phyloP scores from a whole-genome alignment of 768 basidiomycete genomes.

The Suillus variegatus region DNA sequence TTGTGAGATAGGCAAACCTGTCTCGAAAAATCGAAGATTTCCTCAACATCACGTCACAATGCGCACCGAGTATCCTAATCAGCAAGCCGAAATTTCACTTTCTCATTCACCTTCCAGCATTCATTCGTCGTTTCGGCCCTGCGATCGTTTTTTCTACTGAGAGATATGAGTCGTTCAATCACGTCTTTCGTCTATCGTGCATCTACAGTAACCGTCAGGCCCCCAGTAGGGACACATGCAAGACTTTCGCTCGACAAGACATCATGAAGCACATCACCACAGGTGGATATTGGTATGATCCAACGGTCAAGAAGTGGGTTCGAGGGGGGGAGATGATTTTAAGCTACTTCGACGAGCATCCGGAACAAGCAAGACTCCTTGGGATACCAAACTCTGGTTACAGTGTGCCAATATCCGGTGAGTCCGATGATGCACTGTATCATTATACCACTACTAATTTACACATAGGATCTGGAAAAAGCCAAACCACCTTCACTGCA shows the following conservation, averaged over 20 bases:
- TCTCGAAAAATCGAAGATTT: too few species aligned
- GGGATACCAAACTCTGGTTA: background rate
- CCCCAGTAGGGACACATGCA: constrained; percentile 4
- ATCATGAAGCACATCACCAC: constrained; percentile 14
- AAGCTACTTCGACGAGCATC: background rate
- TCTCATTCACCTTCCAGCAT: too few species aligned
- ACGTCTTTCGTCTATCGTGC: constrained; percentile 23
- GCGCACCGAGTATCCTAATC: too few species aligned
- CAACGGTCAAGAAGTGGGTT: background rate
- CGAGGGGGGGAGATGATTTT: background rate
- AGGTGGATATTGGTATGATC: constrained; percentile 15
- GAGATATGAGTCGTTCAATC: constrained; percentile 29
- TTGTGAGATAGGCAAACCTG: too few species aligned
- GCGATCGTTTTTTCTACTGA: too few species aligned
- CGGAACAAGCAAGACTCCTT: background rate
- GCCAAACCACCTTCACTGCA: too few species aligned
- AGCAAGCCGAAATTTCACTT: too few species aligned
- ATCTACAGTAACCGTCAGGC: constrained; percentile 34
- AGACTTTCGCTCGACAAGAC: constrained; percentile 9
- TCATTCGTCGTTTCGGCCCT: too few species aligned
- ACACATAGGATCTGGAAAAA: too few species aligned
- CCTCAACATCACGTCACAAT: too few species aligned
- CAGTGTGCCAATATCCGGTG: background rate
- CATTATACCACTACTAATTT: too few species aligned
- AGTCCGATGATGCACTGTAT: too few species aligned